Percentiles rank a stretch among this genome's conserved stretches.
Evolutionary conservation across 2,329 filamentous ascomycete genomes (phyloP).

Genomic region (Alternaria brassicae): DNA sequence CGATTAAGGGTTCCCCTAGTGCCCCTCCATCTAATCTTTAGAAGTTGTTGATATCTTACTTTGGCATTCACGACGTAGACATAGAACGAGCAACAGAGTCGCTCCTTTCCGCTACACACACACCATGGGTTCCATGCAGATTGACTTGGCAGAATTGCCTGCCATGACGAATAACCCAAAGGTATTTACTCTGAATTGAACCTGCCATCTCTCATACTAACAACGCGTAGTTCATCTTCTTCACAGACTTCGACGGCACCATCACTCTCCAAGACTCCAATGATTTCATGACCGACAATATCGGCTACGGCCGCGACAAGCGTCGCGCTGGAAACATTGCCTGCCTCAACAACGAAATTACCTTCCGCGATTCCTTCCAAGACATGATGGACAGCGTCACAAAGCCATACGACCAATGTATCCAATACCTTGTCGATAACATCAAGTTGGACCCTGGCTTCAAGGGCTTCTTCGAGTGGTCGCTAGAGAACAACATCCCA

Average conservation of each 20-base stretch:
- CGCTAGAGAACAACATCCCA: slow-evolving; percentile 80
- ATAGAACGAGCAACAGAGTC: background rate
- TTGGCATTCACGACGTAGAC: background rate
- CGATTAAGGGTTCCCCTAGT: slow-evolving; percentile 23
- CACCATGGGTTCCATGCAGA: slow-evolving; percentile 45
- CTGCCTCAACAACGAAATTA: slow-evolving; percentile 72
- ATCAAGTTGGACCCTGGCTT: slow-evolving; percentile 91
- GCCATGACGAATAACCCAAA: slow-evolving; percentile 68
- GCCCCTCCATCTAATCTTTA: slow-evolving; percentile 16
- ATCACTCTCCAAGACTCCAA: slow-evolving; percentile 80
- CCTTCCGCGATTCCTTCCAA: slow-evolving; percentile 84
- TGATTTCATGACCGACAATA: slow-evolving; percentile 82
- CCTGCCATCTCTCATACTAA: slow-evolving; percentile 17
- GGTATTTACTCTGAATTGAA: slow-evolving; percentile 16
- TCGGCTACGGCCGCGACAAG: slow-evolving; percentile 78
- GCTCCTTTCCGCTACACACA: background rate
- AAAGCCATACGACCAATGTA: slow-evolving; percentile 81
- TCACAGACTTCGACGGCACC: slow-evolving; percentile 98
- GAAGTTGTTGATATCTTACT: background rate
- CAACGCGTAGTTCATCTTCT: slow-evolving; percentile 79
- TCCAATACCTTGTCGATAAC: slow-evolving; percentile 77
- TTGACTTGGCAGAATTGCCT: slow-evolving; percentile 49
- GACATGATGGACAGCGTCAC: slow-evolving; percentile 91
- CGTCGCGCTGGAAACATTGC: slow-evolving; percentile 77
- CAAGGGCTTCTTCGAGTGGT: slow-evolving; percentile 86